Conservation (phyloP, 1,139 yeast species). For the Geotrichum macrosporum region DNA sequence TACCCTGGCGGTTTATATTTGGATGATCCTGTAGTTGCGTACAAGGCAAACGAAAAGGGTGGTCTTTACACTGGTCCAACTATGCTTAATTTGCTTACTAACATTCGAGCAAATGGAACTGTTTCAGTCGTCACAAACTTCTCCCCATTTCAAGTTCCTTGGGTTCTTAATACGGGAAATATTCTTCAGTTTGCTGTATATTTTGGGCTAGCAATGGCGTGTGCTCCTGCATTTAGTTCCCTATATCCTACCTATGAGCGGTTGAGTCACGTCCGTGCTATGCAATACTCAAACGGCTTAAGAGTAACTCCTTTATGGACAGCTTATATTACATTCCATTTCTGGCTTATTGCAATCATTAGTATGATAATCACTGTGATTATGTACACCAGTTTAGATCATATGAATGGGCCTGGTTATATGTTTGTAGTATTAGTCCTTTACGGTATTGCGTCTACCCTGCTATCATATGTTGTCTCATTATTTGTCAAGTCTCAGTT, state of each 20-base stretch:
- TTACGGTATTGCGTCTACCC: slow-evolving; percentile 35
- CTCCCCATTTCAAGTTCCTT: slow-evolving; percentile 37
- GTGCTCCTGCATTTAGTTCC: slow-evolving; percentile 38
- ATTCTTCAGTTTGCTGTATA: slow-evolving; percentile 37
- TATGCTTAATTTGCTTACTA: slow-evolving; percentile 33
- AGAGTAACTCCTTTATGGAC: slow-evolving; percentile 38
- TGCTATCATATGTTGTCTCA: slow-evolving; percentile 35
- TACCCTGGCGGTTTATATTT: slow-evolving; percentile 38
- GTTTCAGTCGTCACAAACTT: slow-evolving; percentile 32
- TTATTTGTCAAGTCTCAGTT: slow-evolving; percentile 36
- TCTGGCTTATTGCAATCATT: slow-evolving; percentile 28
- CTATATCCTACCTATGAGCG: slow-evolving; percentile 40
- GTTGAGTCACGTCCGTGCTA: slow-evolving; percentile 36
- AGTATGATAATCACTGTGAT: slow-evolving; percentile 33
- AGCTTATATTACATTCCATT: slow-evolving; percentile 35
- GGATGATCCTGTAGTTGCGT: slow-evolving; percentile 31
- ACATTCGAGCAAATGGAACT: slow-evolving; percentile 34
- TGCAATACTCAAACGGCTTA: slow-evolving; percentile 41
- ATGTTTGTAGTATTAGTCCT: slow-evolving; percentile 35
- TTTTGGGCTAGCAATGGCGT: slow-evolving; percentile 38
- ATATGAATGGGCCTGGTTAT: slow-evolving; percentile 35
- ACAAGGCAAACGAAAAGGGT: slow-evolving; percentile 27
- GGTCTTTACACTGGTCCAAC: slow-evolving; percentile 29
- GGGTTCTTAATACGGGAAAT: slow-evolving; percentile 35
- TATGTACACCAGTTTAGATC: slow-evolving; percentile 29